Percentiles rank a stretch among this genome's conserved stretches.
Conservation (phyloP, 2,329 filamentous ascomycete species). For the Ceratocystis destructans region DNA sequence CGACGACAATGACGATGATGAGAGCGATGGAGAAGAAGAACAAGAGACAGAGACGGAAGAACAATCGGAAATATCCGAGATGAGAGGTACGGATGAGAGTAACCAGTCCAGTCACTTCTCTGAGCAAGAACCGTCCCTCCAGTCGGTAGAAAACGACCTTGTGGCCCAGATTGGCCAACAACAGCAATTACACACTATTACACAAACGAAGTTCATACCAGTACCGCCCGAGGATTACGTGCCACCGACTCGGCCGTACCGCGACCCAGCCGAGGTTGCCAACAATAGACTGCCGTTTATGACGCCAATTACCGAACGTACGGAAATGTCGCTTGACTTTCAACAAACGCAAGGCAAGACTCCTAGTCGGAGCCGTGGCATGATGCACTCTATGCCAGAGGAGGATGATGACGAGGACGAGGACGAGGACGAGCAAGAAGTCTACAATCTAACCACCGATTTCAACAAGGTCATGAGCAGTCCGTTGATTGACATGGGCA, state of each 20-base stretch:
- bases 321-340: conserved; percentile 69
- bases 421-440: conserved; percentile 9
- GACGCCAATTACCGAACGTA: conserved; percentile 95
- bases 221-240: conserved; percentile 78
- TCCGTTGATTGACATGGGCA: conserved; percentile 54
- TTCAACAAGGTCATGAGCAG: conserved; percentile 40
- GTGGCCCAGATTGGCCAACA: background rate
- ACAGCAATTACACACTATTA: conserved; percentile 32
- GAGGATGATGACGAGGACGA: conserved; percentile 26
- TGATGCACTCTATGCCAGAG: conserved; percentile 20
- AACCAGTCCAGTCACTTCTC: conserved; percentile 22
- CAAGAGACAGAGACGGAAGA: conserved; percentile 12
- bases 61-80: conserved; percentile 28
- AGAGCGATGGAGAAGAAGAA: conserved; percentile 7
- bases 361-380: conserved; percentile 46
- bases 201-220: conserved; percentile 57
- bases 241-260: conserved; percentile 63
- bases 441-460: conserved; percentile 25
- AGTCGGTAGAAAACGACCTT: conserved; percentile 1
- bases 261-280: conserved; percentile 63
- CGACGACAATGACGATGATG: conserved; percentile 24
- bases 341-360: conserved; percentile 54
- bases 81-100: conserved; percentile 24
- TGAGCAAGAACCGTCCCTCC: conserved; percentile 13
- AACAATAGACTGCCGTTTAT: conserved; percentile 94